A percentile compares a stretch with the other conserved stretches of the same genome.
Evolutionary conservation across 768 basidiomycete species (phyloP).

Genomic region (Leccinellum luteum): DNA sequence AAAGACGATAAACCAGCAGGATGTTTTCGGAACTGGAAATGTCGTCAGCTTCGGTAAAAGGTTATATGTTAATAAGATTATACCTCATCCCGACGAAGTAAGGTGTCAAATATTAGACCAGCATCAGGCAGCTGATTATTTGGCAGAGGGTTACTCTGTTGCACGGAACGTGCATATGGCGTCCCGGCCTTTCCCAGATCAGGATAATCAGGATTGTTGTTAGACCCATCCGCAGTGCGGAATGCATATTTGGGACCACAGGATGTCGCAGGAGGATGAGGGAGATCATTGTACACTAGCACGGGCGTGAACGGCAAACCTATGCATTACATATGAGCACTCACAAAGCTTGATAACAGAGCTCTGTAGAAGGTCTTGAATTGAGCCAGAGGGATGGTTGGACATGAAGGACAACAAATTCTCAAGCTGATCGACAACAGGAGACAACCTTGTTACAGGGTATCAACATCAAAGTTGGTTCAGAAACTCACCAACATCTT

Average conservation of each 20-base stretch:
- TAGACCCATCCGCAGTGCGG: conserved; percentile 73
- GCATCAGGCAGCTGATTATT: conserved; percentile 72
- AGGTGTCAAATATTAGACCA: conserved; percentile 76
- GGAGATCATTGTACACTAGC: conserved; percentile 77
- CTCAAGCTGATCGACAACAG: conserved; percentile 52
- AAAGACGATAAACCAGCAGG: conserved; percentile 76
- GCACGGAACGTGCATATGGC: conserved; percentile 83
- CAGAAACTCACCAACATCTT: conserved; percentile 61
- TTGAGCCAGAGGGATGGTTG: conserved; percentile 46
- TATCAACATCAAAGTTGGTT: background rate
- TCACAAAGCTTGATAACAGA: conserved; percentile 51
- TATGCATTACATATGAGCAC: conserved; percentile 23
- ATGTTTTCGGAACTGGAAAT: conserved; percentile 66
- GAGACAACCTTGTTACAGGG: background rate
- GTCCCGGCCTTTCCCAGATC: conserved; percentile 75
- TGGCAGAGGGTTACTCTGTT: conserved; percentile 63
- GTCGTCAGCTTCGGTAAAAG: background rate
- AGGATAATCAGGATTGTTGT: conserved; percentile 70
- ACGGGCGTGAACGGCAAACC: background rate
- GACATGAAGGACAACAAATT: conserved; percentile 64
- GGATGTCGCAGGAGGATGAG: conserved; percentile 73
- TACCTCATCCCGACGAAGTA: conserved; percentile 73
- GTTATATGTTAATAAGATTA: conserved; percentile 1
- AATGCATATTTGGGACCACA: conserved; percentile 62
- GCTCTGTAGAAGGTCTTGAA: conserved; percentile 39